phyloP scores from a whole-genome alignment of 1,284 basidiomycete species.

The Megacollybia platyphylla region DNA sequence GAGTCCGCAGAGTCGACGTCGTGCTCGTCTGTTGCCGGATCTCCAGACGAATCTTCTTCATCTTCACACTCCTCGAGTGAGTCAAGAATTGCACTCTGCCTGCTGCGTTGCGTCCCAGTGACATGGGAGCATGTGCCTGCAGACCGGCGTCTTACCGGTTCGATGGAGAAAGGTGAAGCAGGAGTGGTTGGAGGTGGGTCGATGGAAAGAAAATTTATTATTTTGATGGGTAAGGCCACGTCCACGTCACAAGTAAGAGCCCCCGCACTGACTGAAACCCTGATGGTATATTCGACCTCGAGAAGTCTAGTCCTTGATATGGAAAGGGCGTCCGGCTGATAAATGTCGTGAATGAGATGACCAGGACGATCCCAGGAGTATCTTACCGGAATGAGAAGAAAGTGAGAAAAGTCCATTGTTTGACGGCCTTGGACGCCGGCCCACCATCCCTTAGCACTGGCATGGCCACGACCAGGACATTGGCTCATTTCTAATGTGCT shows the following conservation, averaged over 20 bases:
- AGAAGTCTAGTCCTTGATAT: conserved; percentile 66
- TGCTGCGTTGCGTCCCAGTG: conserved; percentile 12
- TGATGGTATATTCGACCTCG: conserved; percentile 71
- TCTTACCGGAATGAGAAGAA: conserved; percentile 62
- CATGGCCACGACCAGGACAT: conserved; percentile 49
- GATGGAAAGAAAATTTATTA: conserved; percentile 73
- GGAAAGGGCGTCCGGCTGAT: conserved; percentile 61
- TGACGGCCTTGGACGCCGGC: conserved; percentile 61
- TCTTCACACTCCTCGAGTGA: conserved; percentile 10
- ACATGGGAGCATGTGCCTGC: neutral
- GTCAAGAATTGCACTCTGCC: neutral
- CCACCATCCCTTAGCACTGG: conserved; percentile 85
- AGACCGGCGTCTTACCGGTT: neutral
- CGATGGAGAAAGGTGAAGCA: conserved; percentile 1
- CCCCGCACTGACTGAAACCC: conserved; percentile 57
- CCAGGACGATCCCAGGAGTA: conserved; percentile 6
- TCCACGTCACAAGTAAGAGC: conserved; percentile 53
- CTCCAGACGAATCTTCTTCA: conserved; percentile 4
- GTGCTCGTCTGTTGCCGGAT: neutral
- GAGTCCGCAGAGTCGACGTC: neutral
- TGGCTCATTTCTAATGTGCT: conserved; percentile 56
- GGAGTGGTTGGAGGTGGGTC: conserved; percentile 52
- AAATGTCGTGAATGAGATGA: conserved; percentile 1
- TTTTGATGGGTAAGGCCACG: conserved; percentile 57
- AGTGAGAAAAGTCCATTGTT: conserved; percentile 47